These are phyloP conservation scores for Diaporthe eres DNA, from an alignment of 2,329 filamentous ascomycete species.

Conservation along the genomic window DNA sequence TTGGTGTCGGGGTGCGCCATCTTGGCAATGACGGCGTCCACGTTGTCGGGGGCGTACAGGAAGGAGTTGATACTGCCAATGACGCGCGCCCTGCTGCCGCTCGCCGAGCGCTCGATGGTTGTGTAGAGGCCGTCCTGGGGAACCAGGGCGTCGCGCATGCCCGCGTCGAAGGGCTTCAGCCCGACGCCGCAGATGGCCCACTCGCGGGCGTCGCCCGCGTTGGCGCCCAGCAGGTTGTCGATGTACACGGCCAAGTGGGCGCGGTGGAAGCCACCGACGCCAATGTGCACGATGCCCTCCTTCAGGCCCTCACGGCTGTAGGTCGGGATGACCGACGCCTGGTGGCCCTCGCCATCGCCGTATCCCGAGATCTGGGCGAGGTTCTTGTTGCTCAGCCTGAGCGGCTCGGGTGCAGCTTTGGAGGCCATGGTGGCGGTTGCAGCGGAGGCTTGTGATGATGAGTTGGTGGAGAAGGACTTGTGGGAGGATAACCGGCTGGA, in stretches of 20 bases:
- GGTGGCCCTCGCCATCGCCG: conserved; percentile 29
- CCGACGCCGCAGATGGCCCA: conserved; percentile 68
- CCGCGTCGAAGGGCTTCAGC: conserved; percentile 63
- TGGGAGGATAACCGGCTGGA: conserved; percentile 8
- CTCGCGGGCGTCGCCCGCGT: conserved; percentile 57
- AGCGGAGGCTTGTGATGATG: conserved; percentile 12
- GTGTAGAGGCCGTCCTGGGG: conserved; percentile 68
- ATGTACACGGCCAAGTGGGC: conserved; percentile 68
- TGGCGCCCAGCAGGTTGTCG: conserved; percentile 62
- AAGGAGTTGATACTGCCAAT: conserved; percentile 67
- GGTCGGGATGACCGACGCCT: conserved; percentile 55
- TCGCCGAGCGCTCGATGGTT: conserved; percentile 66
- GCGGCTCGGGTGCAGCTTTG: conserved; percentile 40
- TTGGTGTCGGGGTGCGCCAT: conserved; percentile 68
- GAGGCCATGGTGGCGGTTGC: conserved; percentile 5
- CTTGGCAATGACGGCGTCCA: conserved; percentile 66
- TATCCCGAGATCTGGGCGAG: conserved; percentile 51
- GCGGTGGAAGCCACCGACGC: conserved; percentile 68
- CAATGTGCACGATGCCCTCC: conserved; percentile 68
- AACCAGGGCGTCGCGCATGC: conserved; percentile 64
- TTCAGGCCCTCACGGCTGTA: conserved; percentile 62
- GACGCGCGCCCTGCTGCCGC: conserved; percentile 62
- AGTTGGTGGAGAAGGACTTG: conserved; percentile 18
- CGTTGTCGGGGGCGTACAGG: conserved; percentile 66
- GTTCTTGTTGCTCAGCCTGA: conserved; percentile 57